A percentile compares a stretch with the other conserved stretches of the same genome.
These are phyloP conservation scores for Penicillium pancosmium DNA, from an alignment of 495 filamentous ascomycete species.

Conservation along the genomic window DNA sequence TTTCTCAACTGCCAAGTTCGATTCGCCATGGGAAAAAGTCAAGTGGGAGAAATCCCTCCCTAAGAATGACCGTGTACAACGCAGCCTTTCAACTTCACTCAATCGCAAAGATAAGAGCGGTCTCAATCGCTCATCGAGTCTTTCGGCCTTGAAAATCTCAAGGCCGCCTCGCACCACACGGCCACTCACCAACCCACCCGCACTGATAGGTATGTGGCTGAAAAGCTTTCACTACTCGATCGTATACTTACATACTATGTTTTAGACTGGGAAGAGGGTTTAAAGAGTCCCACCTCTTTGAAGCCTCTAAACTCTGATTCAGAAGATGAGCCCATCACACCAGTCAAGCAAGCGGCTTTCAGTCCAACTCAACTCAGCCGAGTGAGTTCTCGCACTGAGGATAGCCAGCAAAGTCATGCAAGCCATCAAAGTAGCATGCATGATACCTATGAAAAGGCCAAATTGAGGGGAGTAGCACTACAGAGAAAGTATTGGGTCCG, in stretches of 20 bases:
- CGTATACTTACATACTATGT: not conserved
- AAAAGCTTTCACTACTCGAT: not conserved
- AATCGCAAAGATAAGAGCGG: constrained; percentile 8
- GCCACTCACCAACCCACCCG: constrained; percentile 22
- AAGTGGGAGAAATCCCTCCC: constrained; percentile 30
- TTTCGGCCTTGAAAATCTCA: constrained; percentile 17
- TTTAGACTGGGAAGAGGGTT: constrained; percentile 15
- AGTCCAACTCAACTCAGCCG: constrained; percentile 12
- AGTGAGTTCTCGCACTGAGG: constrained; percentile 9
- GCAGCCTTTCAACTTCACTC: constrained; percentile 2
- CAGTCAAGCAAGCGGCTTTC: constrained; percentile 16
- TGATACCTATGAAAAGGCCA: constrained; percentile 30
- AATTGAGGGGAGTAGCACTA: constrained; percentile 30
- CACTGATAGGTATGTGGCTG: constrained; percentile 16
- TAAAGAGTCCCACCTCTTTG: constrained; percentile 9
- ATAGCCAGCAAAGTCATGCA: constrained; percentile 9
- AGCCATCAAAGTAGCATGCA: constrained; percentile 20
- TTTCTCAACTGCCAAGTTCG: constrained; percentile 28
- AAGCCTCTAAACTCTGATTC: constrained; percentile 8
- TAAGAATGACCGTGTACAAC: constrained; percentile 20
- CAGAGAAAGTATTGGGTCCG: constrained; percentile 39
- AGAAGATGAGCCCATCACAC: constrained; percentile 22
- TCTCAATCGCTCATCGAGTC: constrained; percentile 21
- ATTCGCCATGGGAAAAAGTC: constrained; percentile 25
- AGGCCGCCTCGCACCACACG: constrained; percentile 16